Percentiles rank a stretch among this genome's conserved stretches.
These are phyloP conservation scores for Arthrobotrys megalospora DNA, from an alignment of 2,329 filamentous ascomycete species.

Conservation along the genomic window DNA sequence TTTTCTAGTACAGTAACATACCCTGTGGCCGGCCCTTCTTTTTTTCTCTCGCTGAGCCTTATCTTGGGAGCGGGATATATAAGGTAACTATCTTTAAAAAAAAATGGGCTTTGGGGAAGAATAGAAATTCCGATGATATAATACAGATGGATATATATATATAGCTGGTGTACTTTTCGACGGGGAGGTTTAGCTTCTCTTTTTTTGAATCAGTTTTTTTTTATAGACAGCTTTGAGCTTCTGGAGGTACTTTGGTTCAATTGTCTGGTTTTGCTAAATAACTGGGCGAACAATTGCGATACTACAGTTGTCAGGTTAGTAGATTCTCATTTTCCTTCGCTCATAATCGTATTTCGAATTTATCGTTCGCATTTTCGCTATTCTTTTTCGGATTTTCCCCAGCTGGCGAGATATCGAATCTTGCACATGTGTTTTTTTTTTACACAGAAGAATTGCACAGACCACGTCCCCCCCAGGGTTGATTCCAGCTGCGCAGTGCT, in stretches of 20 bases:
- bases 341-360: no score
- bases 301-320: no score
- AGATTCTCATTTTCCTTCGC: no score
- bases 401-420: no score
- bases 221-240: background rate
- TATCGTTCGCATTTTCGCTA: no score
- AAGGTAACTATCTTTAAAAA: conserved; percentile 14
- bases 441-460: background rate
- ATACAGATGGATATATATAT: conserved; percentile 12
- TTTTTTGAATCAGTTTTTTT: background rate
- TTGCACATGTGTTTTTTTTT: background rate
- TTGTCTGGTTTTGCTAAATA: no score
- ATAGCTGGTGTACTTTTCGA: conserved; percentile 1
- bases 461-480: background rate
- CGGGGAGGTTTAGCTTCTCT: background rate
- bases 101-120: conserved; percentile 27
- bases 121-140: conserved; percentile 47
- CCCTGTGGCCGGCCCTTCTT: background rate
- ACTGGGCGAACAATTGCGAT: no score
- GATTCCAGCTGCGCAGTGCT: conserved; percentile 19
- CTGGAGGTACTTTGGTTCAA: no score
- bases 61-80: conserved; percentile 56
- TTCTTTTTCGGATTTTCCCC: no score
- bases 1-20: conserved; percentile 1
- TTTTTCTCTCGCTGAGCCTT: conserved; percentile 22